Conservation (phyloP, 2,329 filamentous ascomycete genomes). For the Juglanconis oblonga region DNA sequence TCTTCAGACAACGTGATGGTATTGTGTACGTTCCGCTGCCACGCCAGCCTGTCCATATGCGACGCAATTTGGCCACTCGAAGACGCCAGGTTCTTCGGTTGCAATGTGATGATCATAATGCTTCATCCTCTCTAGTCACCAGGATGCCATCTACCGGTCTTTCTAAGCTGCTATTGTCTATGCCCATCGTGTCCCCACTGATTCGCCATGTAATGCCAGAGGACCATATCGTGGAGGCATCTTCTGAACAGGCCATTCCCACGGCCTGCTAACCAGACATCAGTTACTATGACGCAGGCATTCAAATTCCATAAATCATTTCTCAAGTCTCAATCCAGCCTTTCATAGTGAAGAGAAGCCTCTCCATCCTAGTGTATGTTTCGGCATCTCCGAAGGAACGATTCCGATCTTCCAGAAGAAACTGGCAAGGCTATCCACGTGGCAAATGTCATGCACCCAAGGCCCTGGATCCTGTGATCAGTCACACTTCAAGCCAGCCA, state of each 20-base stretch:
- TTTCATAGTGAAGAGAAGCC: neutral
- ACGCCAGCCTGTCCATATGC: neutral
- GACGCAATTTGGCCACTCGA: neutral
- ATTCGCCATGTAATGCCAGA: neutral
- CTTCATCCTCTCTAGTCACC: neutral
- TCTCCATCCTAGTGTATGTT: neutral
- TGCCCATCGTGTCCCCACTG: neutral
- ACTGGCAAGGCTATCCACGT: neutral
- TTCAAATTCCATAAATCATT: neutral
- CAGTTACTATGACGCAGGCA: neutral
- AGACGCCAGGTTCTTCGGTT: neutral
- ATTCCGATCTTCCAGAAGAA: neutral
- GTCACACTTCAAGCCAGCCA: neutral
- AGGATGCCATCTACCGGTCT: neutral
- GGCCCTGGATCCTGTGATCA: no score
- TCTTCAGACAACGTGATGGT: neutral
- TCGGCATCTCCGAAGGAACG: neutral
- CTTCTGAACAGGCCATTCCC: neutral
- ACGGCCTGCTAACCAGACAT: neutral
- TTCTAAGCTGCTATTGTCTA: conserved; percentile 2
- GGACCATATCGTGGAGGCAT: neutral
- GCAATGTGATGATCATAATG: neutral
- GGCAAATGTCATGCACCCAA: neutral
- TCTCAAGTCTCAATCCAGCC: neutral
- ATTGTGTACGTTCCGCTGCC: neutral